Conservation (phyloP, 768 basidiomycete species). For the Serpula lacrymans region DNA sequence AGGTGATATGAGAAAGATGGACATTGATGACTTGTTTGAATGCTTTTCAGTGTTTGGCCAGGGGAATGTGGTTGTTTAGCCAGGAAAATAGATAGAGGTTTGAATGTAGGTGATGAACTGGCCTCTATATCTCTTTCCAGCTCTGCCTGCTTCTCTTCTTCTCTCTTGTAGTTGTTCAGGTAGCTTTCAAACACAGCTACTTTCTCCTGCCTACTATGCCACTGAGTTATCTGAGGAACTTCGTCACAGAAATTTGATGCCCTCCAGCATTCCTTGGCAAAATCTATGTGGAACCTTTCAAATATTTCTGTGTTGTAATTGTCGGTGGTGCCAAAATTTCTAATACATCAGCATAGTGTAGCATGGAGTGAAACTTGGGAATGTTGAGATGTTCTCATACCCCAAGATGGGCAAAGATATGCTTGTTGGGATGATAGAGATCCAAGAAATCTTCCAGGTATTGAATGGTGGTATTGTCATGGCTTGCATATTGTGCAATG, state of each 20-base stretch:
- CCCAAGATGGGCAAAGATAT: constrained; percentile 10
- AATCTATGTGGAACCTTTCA: constrained; percentile 20
- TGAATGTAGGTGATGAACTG: too few species aligned
- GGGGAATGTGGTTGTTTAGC: too few species aligned
- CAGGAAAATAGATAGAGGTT: too few species aligned
- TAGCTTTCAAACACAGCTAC: too few species aligned
- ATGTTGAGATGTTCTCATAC: constrained; percentile 19
- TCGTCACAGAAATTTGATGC: constrained; percentile 23
- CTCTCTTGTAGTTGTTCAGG: too few species aligned
- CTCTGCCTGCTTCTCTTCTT: too few species aligned
- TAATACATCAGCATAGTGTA: constrained; percentile 8
- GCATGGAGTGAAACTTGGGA: constrained; percentile 24
- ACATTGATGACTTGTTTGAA: too few species aligned
- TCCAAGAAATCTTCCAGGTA: constrained; percentile 3
- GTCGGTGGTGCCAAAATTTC: constrained; percentile 4
- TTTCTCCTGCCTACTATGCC: constrained; percentile 11
- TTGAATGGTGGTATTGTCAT: constrained; percentile 13
- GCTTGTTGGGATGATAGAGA: constrained; percentile 18
- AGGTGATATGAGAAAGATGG: too few species aligned
- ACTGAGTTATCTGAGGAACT: constrained; percentile 17
- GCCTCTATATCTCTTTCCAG: too few species aligned
- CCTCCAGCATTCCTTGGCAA: constrained; percentile 15
- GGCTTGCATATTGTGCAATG: constrained; percentile 14
- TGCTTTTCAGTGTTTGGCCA: too few species aligned
- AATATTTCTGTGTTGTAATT: constrained; percentile 15